Conservation (phyloP, 1,284 basidiomycete genomes). For the Leccinum ponderosum region DNA sequence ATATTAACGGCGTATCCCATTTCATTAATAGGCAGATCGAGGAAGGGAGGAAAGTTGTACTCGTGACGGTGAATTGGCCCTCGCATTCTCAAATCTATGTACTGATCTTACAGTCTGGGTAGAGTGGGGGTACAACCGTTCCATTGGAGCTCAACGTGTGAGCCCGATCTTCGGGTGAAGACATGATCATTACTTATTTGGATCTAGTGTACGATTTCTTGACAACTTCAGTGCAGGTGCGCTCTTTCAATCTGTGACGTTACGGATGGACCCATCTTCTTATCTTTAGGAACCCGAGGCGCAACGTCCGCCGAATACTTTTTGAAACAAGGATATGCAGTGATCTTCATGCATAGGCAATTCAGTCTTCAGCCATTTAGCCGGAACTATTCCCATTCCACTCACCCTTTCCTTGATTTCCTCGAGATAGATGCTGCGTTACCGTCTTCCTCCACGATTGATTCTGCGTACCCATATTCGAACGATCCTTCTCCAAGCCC, state of each 20-base stretch:
- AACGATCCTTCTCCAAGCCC: slow-evolving; percentile 19
- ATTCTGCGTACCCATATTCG: slow-evolving; percentile 20
- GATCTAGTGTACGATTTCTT: slow-evolving; percentile 86
- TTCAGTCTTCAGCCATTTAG: slow-evolving; percentile 98
- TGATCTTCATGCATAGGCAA: slow-evolving; percentile 98
- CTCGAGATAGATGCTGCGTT: slow-evolving; percentile 66
- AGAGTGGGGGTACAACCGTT: slow-evolving; percentile 97
- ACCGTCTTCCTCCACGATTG: slow-evolving; percentile 20
- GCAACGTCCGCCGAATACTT: slow-evolving; percentile 99
- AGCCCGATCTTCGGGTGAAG: slow-evolving; percentile 39
- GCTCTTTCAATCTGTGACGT: slow-evolving; percentile 22
- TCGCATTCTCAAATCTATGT: slow-evolving; percentile 8
- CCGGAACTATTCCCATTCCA: slow-evolving; percentile 95
- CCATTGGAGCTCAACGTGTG: slow-evolving; percentile 96
- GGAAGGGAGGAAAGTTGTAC: slow-evolving; percentile 76
- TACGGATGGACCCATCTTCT: not conserved
- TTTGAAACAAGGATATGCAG: slow-evolving; percentile 89
- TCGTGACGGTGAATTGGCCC: slow-evolving; percentile 80
- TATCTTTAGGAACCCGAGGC: slow-evolving; percentile 79
- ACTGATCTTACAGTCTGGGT: slow-evolving; percentile 11
- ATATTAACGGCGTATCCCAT: slow-evolving; percentile 58
- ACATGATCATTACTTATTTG: slow-evolving; percentile 26
- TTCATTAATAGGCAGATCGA: slow-evolving; percentile 75
- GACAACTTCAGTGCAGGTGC: slow-evolving; percentile 98
- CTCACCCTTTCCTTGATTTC: slow-evolving; percentile 96